Base-by-base conservation (phyloP, 148 eudicot genomes). In the Chenopodium berlandieri region DNA sequence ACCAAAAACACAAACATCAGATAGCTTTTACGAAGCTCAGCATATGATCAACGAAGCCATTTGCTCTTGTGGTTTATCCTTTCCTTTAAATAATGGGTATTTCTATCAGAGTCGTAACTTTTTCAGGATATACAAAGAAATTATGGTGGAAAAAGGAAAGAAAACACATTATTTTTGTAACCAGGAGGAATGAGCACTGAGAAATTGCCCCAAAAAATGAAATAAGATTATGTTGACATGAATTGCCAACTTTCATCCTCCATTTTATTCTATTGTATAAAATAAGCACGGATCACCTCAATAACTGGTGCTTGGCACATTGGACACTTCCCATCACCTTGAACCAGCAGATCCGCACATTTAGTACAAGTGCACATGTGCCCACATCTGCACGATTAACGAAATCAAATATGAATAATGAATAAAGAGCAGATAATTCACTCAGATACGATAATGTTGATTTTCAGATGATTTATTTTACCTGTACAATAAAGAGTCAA, bases 291-390 rank as follows among this genome's bases (percentile, higher is more conserved):
- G 75, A 95, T 85, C 83, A 85, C 93, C 91, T 95, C 97, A 73
- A 90, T 80, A 54, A 92, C 91, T 0, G 97, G 97, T 63, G 99
- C 97, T 73, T 76, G 90, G 86, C 99, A 95, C 97, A 95, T 88
- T 66, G 97, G 95, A 58, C 97, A 93, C 69, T 90, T 93, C 77
- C 91, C 92, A 20, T 70, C 82, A 25, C 87, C 87, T 74, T 87
- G 81, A 23, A 95, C 87, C 88, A 95, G 82, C 27, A 86, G 76
- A 54, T 89, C 87, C 14, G 93, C 97, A 80, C 99, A 94, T 77
- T 86, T 87, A 81, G 91, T 84, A 82, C 99, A 95, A 30, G 95
- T 88, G 90, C 99, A 92, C 97, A 95, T 90, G 90, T 95, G 99
- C 79, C 99, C 99, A 79, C 99, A 95, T 83, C 99, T 95, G 88